Base-by-base conservation (phyloP, 352 stramenopile species). In the Globisporangium iwayamae region DNA sequence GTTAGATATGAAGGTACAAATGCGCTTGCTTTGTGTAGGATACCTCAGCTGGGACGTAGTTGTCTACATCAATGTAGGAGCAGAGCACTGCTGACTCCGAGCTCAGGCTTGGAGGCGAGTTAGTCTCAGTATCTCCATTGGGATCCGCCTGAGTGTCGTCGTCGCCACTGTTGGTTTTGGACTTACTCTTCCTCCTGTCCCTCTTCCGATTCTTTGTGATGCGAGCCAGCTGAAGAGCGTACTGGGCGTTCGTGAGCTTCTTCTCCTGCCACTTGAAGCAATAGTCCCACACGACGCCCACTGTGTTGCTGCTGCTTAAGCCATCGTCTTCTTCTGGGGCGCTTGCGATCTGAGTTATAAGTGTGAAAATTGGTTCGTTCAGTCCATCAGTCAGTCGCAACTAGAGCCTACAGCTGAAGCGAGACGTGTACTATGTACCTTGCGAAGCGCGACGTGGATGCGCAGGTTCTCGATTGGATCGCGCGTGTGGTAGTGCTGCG, bases 391-490 rank as follows among this genome's bases (percentile, higher is more conserved):
- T 5, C n/a, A 11, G 30, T 13, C 4, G 30, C n/a, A 20, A 41
- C 10, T 25, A 41, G 10, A 43, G 46, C 1, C 46, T 32, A 18
- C 6, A 11, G 10, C 20, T 56, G 1, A 2, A 39, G 25, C 4
- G 20, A 28, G 22, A 60, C 25, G 45, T 22, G 25, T 25, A 10
- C 4, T 9, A 36, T 50, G 10, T 32, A 87, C 84, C 80, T 93
- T 91, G 48, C 81, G 80, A 22, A 85, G 70, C 2, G 72, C 79
- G 25, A 90, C 79, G 18, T 69, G 66, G 36, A 93, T 48, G 48
- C 67, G 69, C 16, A 93, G 63, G 57, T 90, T 87, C 65, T 89
- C 80, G 63, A 93, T 89, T 10, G 84, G 80, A 61, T 90, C 81
- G 64, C 76, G 76, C 50, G 84, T 83, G 76, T 91, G 82, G 65